Conservation (phyloP, 495 filamentous ascomycete genomes). For the Daldinia decipiens region DNA sequence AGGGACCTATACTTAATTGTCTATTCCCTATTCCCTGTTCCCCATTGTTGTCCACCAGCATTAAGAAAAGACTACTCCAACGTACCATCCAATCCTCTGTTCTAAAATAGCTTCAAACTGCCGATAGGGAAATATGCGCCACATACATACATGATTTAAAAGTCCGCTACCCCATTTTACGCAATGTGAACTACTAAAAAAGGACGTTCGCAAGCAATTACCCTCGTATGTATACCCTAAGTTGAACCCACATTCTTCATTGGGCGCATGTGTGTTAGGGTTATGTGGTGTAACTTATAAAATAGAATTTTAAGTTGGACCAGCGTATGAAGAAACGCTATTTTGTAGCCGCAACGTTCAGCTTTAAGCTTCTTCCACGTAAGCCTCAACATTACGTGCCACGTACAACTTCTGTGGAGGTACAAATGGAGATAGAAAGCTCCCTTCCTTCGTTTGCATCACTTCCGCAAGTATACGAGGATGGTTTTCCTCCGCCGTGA, state of each 20-base stretch:
- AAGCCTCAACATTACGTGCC: slow-evolving; percentile 27
- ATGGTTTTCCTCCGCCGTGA: slow-evolving; percentile 18
- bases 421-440: slow-evolving; percentile 15
- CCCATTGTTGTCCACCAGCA: background rate
- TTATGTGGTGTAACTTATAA: background rate
- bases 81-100: slow-evolving; percentile 25
- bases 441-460: slow-evolving; percentile 17
- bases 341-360: slow-evolving; percentile 11
- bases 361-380: slow-evolving; percentile 21
- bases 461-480: slow-evolving; percentile 3
- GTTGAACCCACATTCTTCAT: slow-evolving; percentile 10
- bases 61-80: slow-evolving; percentile 1
- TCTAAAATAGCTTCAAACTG: slow-evolving; percentile 17
- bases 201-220: background rate
- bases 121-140: slow-evolving; percentile 22
- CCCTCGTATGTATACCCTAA: slow-evolving; percentile 3
- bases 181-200: slow-evolving; percentile 10
- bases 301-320: slow-evolving; percentile 2
- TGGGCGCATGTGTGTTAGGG: background rate
- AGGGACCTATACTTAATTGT: no score
- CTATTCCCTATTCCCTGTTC: background rate
- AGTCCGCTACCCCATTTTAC: slow-evolving; percentile 19
- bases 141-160: slow-evolving; percentile 13
- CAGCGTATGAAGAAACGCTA: background rate
- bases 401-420: slow-evolving; percentile 25